Evolutionary conservation across 2,329 filamentous ascomycete species (phyloP), one percentile per base, ranked within the genome.

Genomic region (Exophiala lecanii-corni): DNA sequence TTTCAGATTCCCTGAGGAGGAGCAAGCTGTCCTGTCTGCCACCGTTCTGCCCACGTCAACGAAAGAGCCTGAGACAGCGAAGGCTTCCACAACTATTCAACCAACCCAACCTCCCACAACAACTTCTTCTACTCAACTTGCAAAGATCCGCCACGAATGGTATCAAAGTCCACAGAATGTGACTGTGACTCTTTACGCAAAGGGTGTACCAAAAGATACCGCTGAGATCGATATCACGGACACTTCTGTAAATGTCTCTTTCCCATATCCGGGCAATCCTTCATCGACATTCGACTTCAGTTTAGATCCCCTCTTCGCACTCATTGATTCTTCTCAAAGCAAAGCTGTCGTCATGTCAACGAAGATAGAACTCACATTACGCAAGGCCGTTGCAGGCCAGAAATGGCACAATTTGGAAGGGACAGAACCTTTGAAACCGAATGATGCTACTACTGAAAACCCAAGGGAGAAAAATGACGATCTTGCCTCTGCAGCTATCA

Each of bases 321-420:
- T 74, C 7, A 80, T 94, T 55, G 75, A 86, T 39, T 64, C 78
- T 0, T 57, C 71, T 1, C 64, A 72, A 21, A 87, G 79, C 15
- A 82, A 72, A 33, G 78, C 70, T 54, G 75, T 72, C 1, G 76
- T 94, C 41, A 82, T 84, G 31, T 73, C 83, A 1, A 87, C 81
- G 57, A 95, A 95, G 62, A 74, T 94, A 41, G 89, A 94, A 62
- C 69, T 95, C 26, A 75, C 70, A 9, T 73, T 95, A 12, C 74
- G 73, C 48, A 95, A 95, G 63, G 69, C 73, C 30, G 71, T 63
- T 1, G 63, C 76, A 0, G 83, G 82, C 5, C 65, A 73, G 37
- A 89, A 86, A 60, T 92, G 87, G 87, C 63, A 72, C 18, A 58
- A 65, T 1, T 67, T 86, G 2, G 77, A 84, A 64, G 66, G 69